These are phyloP conservation scores for Rhodomyrtus tomentosa DNA, from an alignment of 345 rosid genomes.

Conservation along the genomic window DNA sequence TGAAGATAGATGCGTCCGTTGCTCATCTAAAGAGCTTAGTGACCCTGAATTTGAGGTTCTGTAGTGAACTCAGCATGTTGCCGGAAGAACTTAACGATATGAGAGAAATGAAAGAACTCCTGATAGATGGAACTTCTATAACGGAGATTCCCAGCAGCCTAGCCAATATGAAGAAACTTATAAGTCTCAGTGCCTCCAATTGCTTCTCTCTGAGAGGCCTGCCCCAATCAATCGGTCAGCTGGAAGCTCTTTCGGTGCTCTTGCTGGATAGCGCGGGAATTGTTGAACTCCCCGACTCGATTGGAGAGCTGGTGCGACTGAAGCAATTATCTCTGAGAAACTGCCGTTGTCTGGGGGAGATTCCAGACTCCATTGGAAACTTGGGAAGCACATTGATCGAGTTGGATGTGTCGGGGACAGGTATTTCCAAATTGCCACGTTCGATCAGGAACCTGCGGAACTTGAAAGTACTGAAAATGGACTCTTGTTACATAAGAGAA, in stretches of 20 bases:
- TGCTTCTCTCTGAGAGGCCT: background rate
- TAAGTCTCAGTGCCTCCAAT: background rate
- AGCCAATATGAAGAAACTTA: background rate
- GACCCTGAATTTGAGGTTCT: background rate
- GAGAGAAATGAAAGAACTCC: background rate
- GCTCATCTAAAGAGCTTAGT: background rate
- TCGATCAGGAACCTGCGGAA: fast-evolving
- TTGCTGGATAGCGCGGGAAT: background rate
- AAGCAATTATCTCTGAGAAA: background rate
- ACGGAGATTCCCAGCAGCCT: background rate
- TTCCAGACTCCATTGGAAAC: fast-evolving
- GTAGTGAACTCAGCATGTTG: background rate
- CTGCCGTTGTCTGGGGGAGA: background rate
- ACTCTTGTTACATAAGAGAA: background rate
- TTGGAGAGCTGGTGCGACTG: background rate
- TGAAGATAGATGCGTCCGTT: background rate
- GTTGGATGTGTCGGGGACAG: background rate
- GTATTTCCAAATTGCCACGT: too few relatives aligned
- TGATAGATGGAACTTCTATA: background rate
- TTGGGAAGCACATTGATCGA: background rate
- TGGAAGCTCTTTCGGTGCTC: background rate
- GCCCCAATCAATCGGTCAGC: fast-evolving
- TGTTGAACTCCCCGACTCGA: fast-evolving
- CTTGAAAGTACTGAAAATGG: background rate
- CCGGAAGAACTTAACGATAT: background rate